Conservation (phyloP, 495 filamentous ascomycete genomes). For the Sporormia fimetaria region DNA sequence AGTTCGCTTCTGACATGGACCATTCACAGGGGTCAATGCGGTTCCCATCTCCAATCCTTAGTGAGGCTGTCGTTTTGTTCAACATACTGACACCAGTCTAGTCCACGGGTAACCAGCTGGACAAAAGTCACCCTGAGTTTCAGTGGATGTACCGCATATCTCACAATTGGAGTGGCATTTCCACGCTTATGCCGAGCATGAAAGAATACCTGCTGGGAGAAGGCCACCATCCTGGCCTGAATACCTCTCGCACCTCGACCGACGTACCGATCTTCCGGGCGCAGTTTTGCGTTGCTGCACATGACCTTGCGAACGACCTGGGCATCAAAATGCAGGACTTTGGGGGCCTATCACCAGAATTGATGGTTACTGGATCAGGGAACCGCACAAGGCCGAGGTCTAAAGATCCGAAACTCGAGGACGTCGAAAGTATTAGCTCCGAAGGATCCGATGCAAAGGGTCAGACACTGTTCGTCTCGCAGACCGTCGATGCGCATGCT, state of each 20-base stretch:
- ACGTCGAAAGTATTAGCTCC: conserved; percentile 12
- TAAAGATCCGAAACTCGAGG: conserved; percentile 38
- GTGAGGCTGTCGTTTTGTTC: no score
- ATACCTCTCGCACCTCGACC: conserved; percentile 40
- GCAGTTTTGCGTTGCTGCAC: conserved; percentile 70
- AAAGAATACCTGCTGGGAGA: conserved; percentile 36
- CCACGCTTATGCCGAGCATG: conserved; percentile 60
- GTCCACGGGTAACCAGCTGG: conserved; percentile 39
- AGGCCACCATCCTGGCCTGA: conserved; percentile 23
- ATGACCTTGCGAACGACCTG: conserved; percentile 55
- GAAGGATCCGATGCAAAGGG: conserved; percentile 42
- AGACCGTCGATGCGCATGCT: conserved; percentile 47
- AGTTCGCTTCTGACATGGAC: conserved; percentile 13
- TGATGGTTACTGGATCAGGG: no score
- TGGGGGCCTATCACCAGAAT: conserved; percentile 67
- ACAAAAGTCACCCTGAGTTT: conserved; percentile 66
- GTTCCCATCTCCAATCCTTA: no score
- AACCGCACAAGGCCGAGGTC: conserved; percentile 71
- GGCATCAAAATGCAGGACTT: conserved; percentile 50
- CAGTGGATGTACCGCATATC: conserved; percentile 78
- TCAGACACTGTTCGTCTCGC: conserved; percentile 72
- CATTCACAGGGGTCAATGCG: no score
- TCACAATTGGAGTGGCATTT: conserved; percentile 59
- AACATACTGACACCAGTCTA: neutral
- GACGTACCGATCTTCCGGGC: conserved; percentile 77